Base-by-base conservation (phyloP, 1,139 yeast species). In the Yamadazyma conglobata region DNA sequence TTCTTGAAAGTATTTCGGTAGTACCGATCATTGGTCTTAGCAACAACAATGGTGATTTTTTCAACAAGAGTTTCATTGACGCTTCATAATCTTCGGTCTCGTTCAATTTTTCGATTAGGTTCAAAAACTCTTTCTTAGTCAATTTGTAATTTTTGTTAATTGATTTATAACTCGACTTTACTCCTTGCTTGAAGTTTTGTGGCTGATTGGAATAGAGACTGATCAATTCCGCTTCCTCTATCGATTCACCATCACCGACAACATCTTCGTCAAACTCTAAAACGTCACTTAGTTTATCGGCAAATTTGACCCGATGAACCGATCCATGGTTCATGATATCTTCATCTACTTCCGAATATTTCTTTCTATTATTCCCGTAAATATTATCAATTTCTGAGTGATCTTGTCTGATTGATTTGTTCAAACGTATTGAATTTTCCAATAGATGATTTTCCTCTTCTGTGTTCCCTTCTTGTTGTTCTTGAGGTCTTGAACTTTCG, bases 191-290 rank as follows among this genome's bases (percentile, higher is more conserved):
- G 18, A 85, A 58, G 32, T 72, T 75, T 12, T 61, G 64, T 0
- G 97, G 97, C 51, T 86, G 96, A 51, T 87, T 77, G 1, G 95
- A 87, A 54, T 88, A 88, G 19, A 84, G 65, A 58, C 95, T 85
- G 5, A 83, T 70, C 16, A 74, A 57, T 42, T 70, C 75, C 9
- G 67, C 73, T 17, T 56, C 57, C 19, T 64, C 68, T 22, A 62
- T 65, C 6, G 57, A 69, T 14, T 47, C 52, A 13, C 34, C 43
- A 12, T 41, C 52, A 9, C 39, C 45, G 8, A 47, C 53, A n/a
- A 46, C 45, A 2, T 48, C 54, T 12, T 54, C 62, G 19, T 54
- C 60, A n/a, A 35, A 25, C 19, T 43, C 45, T 5, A 34, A 22
- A 21, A 39, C 39, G 19, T 37, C 39, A 17, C 34, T n/a, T n/a